phyloP scores from a whole-genome alignment of 805 yeast genomes.

The Starmera dryadoides region DNA sequence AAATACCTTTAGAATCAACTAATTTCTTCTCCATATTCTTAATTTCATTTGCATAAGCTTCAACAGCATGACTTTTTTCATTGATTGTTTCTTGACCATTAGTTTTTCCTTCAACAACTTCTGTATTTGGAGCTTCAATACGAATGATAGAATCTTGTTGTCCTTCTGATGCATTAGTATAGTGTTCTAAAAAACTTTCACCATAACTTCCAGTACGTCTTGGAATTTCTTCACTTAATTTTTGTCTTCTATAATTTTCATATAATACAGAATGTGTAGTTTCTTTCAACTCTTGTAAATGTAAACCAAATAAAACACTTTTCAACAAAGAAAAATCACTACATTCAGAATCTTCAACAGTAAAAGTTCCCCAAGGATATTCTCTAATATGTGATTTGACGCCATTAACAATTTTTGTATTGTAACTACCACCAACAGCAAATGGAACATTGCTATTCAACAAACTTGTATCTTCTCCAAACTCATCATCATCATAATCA shows the following conservation, averaged over 20 bases:
- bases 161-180: neutral
- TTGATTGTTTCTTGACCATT: slow-evolving; percentile 11
- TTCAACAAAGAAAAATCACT: slow-evolving; percentile 69
- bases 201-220: neutral
- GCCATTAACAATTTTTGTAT: slow-evolving; percentile 22
- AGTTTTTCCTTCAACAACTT: neutral
- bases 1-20: slow-evolving; percentile 4
- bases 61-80: slow-evolving; percentile 12
- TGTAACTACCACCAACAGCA: slow-evolving; percentile 56
- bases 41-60: slow-evolving; percentile 12
- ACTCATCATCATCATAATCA: slow-evolving; percentile 47
- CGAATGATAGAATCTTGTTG: neutral
- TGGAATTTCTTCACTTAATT: slow-evolving; percentile 36
- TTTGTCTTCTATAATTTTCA: slow-evolving; percentile 73
- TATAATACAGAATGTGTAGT: slow-evolving; percentile 68
- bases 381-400: slow-evolving; percentile 39
- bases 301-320: slow-evolving; percentile 68
- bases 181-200: too few relatives aligned
- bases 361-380: slow-evolving; percentile 65
- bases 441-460: slow-evolving; percentile 51
- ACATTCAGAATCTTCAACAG: slow-evolving; percentile 46
- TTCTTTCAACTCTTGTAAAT: slow-evolving; percentile 77
- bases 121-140: slow-evolving; percentile 1
- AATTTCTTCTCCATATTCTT: slow-evolving; percentile 11
- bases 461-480: slow-evolving; percentile 19